phyloP scores from a whole-genome alignment of 768 basidiomycete genomes.

The Sistotremastrum suecicum region DNA sequence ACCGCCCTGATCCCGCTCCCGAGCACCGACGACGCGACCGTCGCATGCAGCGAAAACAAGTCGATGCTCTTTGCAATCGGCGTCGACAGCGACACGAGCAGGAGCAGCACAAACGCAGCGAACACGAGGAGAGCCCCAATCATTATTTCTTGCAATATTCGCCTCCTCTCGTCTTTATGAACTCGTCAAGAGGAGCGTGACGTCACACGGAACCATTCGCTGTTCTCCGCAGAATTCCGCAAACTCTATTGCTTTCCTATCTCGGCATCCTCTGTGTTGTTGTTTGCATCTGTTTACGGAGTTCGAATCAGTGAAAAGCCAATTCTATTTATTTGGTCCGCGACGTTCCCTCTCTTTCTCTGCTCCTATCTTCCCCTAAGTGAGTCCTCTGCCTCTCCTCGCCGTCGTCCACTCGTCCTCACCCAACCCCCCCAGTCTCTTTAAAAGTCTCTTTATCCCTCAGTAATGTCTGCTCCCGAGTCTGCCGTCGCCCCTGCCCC shows the following conservation, averaged over 20 bases:
- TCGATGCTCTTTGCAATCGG: conserved; percentile 37
- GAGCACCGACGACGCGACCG: conserved; percentile 19
- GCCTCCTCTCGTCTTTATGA: neutral
- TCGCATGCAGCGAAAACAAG: conserved; percentile 34
- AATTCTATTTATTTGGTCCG: conserved; percentile 19
- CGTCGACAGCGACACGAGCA: conserved; percentile 47
- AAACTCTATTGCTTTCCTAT: too few species aligned
- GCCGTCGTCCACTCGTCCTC: conserved; percentile 14
- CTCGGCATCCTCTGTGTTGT: too few species aligned
- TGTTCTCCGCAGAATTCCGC: too few species aligned
- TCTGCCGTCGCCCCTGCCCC: conserved; percentile 28
- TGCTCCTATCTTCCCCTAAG: conserved; percentile 12
- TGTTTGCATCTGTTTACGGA: too few species aligned
- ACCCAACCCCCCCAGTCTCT: conserved; percentile 41
- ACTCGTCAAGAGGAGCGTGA: too few species aligned
- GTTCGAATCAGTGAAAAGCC: too few species aligned
- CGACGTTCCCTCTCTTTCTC: conserved; percentile 2
- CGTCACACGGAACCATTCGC: too few species aligned
- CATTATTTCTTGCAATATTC: neutral
- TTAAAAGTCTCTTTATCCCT: conserved; percentile 9
- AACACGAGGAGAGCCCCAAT: conserved; percentile 28
- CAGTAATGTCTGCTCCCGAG: conserved; percentile 76
- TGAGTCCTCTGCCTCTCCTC: conserved; percentile 18
- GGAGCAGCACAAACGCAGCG: conserved; percentile 42
- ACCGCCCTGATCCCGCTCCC: conserved; percentile 20